A percentile compares a stretch with the other conserved stretches of the same genome.
Conservation (phyloP, 805 yeast species). For the Yamadazyma paraphyllophila region DNA sequence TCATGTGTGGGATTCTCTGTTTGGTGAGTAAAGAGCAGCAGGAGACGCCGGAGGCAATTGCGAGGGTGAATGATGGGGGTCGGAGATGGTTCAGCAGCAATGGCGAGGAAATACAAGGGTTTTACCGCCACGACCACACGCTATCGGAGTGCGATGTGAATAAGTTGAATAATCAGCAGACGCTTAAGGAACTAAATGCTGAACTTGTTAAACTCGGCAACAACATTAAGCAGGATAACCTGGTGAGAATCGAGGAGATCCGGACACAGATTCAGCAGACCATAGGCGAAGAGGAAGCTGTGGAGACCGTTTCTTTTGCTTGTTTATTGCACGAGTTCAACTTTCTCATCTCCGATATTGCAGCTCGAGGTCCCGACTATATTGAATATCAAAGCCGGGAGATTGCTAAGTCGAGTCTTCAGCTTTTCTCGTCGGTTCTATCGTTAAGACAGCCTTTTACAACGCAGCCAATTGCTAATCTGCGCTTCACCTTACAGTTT, state of each 20-base stretch:
- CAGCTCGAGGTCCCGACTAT: constrained; percentile 67
- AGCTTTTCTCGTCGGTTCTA: constrained; percentile 67
- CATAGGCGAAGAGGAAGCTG: constrained; percentile 3
- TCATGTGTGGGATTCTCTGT: constrained; percentile 17
- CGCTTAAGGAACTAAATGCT: constrained; percentile 26
- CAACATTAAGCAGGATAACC: constrained; percentile 21
- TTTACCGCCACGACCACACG: constrained; percentile 7
- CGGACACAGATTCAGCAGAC: constrained; percentile 7
- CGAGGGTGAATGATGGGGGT: neutral
- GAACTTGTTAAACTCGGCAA: constrained; percentile 25
- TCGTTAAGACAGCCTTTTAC: constrained; percentile 79
- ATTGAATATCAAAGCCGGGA: constrained; percentile 17
- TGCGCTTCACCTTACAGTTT: constrained; percentile 56
- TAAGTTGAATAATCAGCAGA: constrained; percentile 27
- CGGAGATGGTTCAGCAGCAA: constrained; percentile 6
- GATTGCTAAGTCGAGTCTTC: constrained; percentile 16
- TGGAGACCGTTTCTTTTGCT: neutral
- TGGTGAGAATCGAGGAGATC: constrained; percentile 10
- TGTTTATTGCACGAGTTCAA: constrained; percentile 22
- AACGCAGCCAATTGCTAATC: constrained; percentile 55
- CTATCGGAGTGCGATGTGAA: constrained; percentile 18
- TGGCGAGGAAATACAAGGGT: constrained; percentile 1
- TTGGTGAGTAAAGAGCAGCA: constrained; percentile 3
- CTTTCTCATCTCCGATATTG: constrained; percentile 42
- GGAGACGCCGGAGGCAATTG: constrained; percentile 2